Conservation (phyloP, 805 yeast genomes). For the Candida ortonii region DNA sequence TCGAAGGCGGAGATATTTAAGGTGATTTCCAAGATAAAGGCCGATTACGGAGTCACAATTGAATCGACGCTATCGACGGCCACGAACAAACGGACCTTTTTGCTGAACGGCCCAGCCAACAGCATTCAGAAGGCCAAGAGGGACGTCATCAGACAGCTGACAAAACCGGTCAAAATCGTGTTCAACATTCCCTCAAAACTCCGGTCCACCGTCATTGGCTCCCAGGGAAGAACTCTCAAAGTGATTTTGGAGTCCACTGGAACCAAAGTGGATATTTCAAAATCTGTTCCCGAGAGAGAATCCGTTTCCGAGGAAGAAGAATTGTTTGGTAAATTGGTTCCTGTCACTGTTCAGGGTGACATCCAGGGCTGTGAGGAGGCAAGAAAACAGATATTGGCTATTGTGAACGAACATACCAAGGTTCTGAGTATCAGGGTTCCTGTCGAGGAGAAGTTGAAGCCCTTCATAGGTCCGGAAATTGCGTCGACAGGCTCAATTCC, state of each 20-base stretch:
- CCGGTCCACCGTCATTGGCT: slow-evolving; percentile 79
- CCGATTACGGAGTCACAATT: slow-evolving; percentile 59
- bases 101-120: slow-evolving; percentile 71
- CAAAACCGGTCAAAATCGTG: slow-evolving; percentile 63
- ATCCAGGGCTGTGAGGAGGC: slow-evolving; percentile 78
- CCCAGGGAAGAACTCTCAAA: slow-evolving; percentile 77
- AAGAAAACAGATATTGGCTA: slow-evolving; percentile 60
- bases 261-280: slow-evolving; percentile 68
- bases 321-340: slow-evolving; percentile 55
- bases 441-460: slow-evolving; percentile 42
- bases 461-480: slow-evolving; percentile 42
- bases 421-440: slow-evolving; percentile 47
- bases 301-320: slow-evolving; percentile 45
- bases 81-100: slow-evolving; percentile 76
- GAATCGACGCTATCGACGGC: slow-evolving; percentile 80
- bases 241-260: slow-evolving; percentile 70
- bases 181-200: slow-evolving; percentile 73
- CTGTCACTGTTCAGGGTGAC: slow-evolving; percentile 76
- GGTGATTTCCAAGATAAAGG: slow-evolving; percentile 60
- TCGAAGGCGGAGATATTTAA: slow-evolving; percentile 66
- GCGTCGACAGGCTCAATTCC: slow-evolving; percentile 18
- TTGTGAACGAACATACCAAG: slow-evolving; percentile 74
- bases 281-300: slow-evolving; percentile 19
- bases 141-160: slow-evolving; percentile 69
- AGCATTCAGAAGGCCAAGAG: slow-evolving; percentile 69